Evolutionary conservation across 257 asterid genomes (phyloP).

Genomic region (Capsicum rhomboideum): DNA sequence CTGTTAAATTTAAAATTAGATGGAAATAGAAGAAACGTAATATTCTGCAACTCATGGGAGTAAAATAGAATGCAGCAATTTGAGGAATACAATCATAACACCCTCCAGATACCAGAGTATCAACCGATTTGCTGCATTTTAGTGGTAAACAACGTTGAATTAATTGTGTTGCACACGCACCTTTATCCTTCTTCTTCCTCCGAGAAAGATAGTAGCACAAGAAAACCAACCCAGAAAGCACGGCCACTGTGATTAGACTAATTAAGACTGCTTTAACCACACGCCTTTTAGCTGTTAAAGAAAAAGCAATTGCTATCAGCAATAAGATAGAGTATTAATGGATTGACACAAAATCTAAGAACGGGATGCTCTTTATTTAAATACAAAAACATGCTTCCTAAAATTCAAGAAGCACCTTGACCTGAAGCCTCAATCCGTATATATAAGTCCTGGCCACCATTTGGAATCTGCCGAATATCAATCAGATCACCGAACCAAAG

Average conservation of each 20-base stretch:
- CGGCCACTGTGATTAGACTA: conserved; percentile 9
- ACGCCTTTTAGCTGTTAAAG: conserved; percentile 7
- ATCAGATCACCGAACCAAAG: conserved; percentile 36
- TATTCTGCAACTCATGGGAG: neutral
- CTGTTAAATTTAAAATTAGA: neutral
- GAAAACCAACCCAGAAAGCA: conserved; percentile 14
- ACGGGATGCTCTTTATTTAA: neutral
- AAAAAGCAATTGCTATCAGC: neutral
- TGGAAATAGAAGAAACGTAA: neutral
- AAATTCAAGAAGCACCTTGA: conserved; percentile 5
- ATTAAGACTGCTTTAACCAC: conserved; percentile 1
- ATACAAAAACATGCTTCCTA: neutral
- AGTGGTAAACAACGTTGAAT: neutral
- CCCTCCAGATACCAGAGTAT: neutral
- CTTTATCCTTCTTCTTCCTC: conserved; percentile 4
- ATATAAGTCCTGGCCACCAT: conserved; percentile 30
- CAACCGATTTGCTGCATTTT: neutral
- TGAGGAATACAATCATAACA: neutral
- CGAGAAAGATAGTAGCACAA: conserved; percentile 11
- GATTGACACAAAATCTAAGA: neutral
- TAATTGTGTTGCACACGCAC: neutral
- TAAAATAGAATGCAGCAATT: neutral
- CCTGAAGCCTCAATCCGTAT: conserved; percentile 22
- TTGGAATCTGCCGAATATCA: conserved; percentile 20
- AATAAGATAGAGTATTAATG: neutral